phyloP scores from a whole-genome alignment of 2,329 filamentous ascomycete species.

The Endoconidiophora polonica region DNA sequence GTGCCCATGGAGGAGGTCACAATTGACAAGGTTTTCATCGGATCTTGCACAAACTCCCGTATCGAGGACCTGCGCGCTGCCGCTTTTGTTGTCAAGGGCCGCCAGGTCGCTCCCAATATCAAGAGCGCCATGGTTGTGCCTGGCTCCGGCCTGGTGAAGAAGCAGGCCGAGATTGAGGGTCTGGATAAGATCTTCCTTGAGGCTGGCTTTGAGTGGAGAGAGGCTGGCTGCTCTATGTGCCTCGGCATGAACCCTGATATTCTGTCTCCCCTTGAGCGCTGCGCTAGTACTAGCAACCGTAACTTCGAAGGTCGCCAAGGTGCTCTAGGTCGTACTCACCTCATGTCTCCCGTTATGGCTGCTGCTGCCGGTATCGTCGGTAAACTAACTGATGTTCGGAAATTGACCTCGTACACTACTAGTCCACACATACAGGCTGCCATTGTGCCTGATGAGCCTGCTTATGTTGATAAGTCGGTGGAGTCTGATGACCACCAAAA shows the following conservation, averaged over 20 bases:
- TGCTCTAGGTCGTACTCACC: constrained; percentile 74
- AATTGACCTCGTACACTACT: constrained; percentile 47
- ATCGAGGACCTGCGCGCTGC: constrained; percentile 90
- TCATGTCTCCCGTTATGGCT: constrained; percentile 96
- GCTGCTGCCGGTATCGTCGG: constrained; percentile 75
- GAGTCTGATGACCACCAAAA: constrained; percentile 34
- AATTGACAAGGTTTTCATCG: constrained; percentile 94
- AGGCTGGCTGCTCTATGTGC: constrained; percentile 98
- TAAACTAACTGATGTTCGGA: constrained; percentile 81
- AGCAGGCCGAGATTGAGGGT: constrained; percentile 77
- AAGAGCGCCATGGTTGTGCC: constrained; percentile 94
- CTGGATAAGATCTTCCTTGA: constrained; percentile 84
- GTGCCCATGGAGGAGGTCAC: constrained; percentile 83
- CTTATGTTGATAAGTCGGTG: constrained; percentile 36
- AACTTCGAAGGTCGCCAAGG: constrained; percentile 97
- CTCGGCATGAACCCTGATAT: constrained; percentile 99
- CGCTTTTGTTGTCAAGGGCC: constrained; percentile 70
- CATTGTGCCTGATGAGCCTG: constrained; percentile 24
- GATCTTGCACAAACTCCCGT: constrained; percentile 91
- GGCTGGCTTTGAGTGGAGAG: constrained; percentile 93
- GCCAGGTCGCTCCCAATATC: constrained; percentile 72
- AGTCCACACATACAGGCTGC: constrained; percentile 43
- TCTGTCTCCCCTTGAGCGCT: constrained; percentile 76
- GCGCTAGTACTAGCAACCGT: constrained; percentile 87
- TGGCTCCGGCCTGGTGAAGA: constrained; percentile 86